A percentile compares a stretch with the other conserved stretches of the same genome.
Conservation (phyloP, 352 stramenopile species). For the Globisporangium splendens region DNA sequence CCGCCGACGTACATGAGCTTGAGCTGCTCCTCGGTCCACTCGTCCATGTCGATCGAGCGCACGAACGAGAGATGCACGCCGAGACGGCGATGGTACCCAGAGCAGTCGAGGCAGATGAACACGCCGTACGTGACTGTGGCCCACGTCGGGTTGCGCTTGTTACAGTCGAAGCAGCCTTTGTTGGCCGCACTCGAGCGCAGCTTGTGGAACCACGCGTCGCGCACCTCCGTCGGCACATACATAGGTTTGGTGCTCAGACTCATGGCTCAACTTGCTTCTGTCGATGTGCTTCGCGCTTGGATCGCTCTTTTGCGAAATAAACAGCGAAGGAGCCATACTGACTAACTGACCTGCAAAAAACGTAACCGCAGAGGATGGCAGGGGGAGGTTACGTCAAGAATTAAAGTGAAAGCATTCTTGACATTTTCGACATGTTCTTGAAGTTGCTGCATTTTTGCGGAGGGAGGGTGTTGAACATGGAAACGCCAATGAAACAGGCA, state of each 20-base stretch:
- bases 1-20: constrained; percentile 91
- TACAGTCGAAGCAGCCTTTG: constrained; percentile 96
- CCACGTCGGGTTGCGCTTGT: constrained; percentile 94
- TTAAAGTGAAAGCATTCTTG: no score
- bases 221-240: constrained; percentile 70
- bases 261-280: constrained; percentile 12
- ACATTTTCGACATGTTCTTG: no score
- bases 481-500: no score
- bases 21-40: constrained; percentile 94
- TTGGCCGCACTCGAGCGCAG: constrained; percentile 72
- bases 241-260: constrained; percentile 42
- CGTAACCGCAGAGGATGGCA: no score
- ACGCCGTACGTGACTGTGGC: constrained; percentile 94
- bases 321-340: no score
- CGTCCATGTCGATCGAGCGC: constrained; percentile 94
- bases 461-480: no score
- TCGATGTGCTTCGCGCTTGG: neutral
- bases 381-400: no score
- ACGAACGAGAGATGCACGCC: constrained; percentile 95
- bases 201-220: constrained; percentile 87
- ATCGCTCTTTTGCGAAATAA: neutral
- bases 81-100: constrained; percentile 90
- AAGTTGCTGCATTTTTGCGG: no score
- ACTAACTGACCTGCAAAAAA: no score
- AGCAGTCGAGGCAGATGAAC: constrained; percentile 96